phyloP scores from a whole-genome alignment of 1,139 yeast genomes.

The Magnusiomyces suaveolens region DNA sequence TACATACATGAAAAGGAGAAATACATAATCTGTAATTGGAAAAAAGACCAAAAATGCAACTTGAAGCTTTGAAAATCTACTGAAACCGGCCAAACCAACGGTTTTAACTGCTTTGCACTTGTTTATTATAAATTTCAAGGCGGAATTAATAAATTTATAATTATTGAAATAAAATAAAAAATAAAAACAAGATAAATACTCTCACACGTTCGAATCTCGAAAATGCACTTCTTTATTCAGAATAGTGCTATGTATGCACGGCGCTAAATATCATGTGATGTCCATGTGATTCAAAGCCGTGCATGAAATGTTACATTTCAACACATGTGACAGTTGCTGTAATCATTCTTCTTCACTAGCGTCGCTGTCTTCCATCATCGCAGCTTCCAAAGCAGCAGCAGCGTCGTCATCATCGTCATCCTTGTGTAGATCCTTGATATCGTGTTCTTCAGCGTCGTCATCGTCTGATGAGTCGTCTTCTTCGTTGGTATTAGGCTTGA shows the following conservation, averaged over 20 bases:
- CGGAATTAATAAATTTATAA: too few species aligned
- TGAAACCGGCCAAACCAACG: too few species aligned
- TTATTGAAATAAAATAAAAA: too few species aligned
- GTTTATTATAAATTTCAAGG: too few species aligned
- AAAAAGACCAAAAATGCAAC: too few species aligned
- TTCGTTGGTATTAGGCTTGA: neutral
- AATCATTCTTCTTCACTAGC: constrained; percentile 2
- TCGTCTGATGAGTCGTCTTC: neutral
- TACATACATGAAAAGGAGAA: too few species aligned
- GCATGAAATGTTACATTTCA: neutral
- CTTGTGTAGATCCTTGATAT: neutral
- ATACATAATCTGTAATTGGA: too few species aligned
- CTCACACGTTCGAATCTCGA: neutral
- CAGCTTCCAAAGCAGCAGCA: constrained; percentile 3
- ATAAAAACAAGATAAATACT: neutral
- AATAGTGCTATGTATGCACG: neutral
- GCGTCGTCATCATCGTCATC: neutral
- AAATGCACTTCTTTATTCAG: too few species aligned
- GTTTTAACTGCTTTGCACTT: too few species aligned
- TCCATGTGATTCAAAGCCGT: neutral
- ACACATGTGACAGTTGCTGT: too few species aligned
- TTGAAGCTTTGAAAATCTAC: too few species aligned
- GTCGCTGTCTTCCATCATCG: neutral
- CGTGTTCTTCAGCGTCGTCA: neutral
- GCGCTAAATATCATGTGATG: too few species aligned